phyloP scores from a whole-genome alignment of 2,329 filamentous ascomycete genomes.

The Thelonectria rubi region DNA sequence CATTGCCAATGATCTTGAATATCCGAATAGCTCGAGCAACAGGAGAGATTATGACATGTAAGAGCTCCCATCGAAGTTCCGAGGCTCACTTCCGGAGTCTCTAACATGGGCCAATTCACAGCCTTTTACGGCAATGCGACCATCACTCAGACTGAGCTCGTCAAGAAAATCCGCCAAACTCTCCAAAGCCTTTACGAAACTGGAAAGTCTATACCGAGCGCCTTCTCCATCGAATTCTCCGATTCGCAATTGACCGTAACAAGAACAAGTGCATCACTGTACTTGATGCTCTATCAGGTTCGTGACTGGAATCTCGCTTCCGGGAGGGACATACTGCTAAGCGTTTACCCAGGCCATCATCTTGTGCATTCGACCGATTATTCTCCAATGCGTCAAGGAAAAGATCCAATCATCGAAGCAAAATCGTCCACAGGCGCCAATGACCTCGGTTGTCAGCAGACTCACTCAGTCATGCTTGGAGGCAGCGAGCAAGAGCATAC shows the following conservation, averaged over 20 bases:
- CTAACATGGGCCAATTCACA: conserved; percentile 3
- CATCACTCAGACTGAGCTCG: conserved; percentile 40
- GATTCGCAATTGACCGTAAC: conserved; percentile 32
- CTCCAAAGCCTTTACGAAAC: conserved; percentile 36
- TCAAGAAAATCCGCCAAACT: conserved; percentile 37
- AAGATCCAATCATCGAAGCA: conserved; percentile 35
- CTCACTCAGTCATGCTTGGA: conserved; percentile 40
- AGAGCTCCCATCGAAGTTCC: not conserved
- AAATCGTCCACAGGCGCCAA: conserved; percentile 17
- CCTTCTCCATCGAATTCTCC: conserved; percentile 37
- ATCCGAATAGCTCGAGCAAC: conserved; percentile 41
- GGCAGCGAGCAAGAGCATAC: conserved; percentile 41
- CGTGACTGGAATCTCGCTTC: not conserved
- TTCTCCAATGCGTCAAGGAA: conserved; percentile 43
- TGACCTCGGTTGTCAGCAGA: conserved; percentile 31
- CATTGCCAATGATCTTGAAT: conserved; percentile 40
- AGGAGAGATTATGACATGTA: conserved; percentile 43
- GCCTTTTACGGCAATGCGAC: conserved; percentile 40
- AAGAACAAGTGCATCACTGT: conserved; percentile 40
- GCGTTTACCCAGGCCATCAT: conserved; percentile 39
- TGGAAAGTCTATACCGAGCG: conserved; percentile 38
- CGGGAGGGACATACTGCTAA: not conserved
- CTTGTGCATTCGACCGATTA: conserved; percentile 41
- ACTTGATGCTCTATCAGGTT: conserved; percentile 42
- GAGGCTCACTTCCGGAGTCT: too few species aligned